Conservation (phyloP, 2,329 filamentous ascomycete species). For the Fusarium protoensiforme region DNA sequence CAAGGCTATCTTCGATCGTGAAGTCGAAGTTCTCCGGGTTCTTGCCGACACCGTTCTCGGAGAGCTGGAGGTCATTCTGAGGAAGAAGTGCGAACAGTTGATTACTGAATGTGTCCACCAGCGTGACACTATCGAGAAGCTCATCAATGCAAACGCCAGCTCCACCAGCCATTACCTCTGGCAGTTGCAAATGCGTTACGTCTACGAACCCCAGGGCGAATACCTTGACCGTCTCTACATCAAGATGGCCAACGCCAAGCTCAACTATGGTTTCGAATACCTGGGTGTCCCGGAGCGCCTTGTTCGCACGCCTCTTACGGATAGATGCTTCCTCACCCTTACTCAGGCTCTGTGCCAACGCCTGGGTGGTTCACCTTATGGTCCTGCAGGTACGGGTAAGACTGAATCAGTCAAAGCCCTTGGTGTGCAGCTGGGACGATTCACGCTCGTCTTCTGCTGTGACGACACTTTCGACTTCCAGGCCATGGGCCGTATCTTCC, state of each 20-base stretch:
- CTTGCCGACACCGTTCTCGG: slow-evolving; percentile 91
- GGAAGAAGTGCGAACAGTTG: slow-evolving; percentile 98
- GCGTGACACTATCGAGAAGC: slow-evolving; percentile 89
- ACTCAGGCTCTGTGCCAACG: slow-evolving; percentile 96
- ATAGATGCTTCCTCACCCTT: slow-evolving; percentile 97
- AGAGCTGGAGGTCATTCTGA: slow-evolving; percentile 85
- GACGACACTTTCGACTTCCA: slow-evolving; percentile 99
- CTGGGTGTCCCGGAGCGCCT: slow-evolving; percentile 95
- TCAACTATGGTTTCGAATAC: slow-evolving; percentile 98
- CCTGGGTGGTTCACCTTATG: slow-evolving; percentile 96
- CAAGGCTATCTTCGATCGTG: slow-evolving; percentile 78
- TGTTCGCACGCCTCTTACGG: slow-evolving; percentile 94
- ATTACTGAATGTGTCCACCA: slow-evolving; percentile 99
- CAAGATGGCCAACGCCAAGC: slow-evolving; percentile 95
- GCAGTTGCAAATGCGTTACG: slow-evolving; percentile 97
- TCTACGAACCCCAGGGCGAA: slow-evolving; percentile 85
- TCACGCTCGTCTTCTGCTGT: slow-evolving; percentile 99
- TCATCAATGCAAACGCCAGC: slow-evolving; percentile 79
- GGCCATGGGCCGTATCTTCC: slow-evolving; percentile 98
- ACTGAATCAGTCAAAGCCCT: slow-evolving; percentile 99
- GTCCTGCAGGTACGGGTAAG: slow-evolving; percentile 97
- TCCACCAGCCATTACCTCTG: slow-evolving; percentile 87
- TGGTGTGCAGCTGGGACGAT: slow-evolving; percentile 94
- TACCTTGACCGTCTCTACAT: slow-evolving; percentile 85
- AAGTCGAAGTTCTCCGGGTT: slow-evolving; percentile 85